phyloP scores from a whole-genome alignment of 2,329 filamentous ascomycete species.

The Amylocarpus encephaloides region DNA sequence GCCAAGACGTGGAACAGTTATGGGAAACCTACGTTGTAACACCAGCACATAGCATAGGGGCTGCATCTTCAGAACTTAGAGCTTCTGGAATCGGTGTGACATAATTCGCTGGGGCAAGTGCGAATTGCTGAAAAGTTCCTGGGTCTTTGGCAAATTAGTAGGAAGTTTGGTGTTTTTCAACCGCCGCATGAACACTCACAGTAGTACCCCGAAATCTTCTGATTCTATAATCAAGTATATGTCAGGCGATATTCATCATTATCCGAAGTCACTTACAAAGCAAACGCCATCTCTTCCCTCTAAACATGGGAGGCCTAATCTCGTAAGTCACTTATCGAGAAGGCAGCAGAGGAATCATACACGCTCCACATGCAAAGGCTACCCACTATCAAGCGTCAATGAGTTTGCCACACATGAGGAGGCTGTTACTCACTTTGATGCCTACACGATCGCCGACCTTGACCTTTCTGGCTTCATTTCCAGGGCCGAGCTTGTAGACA shows the following conservation, averaged over 20 bases:
- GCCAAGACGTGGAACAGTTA: neutral
- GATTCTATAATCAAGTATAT: conserved; percentile 31
- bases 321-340: too few relatives aligned
- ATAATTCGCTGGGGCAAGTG: conserved; percentile 56
- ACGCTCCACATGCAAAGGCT: conserved; percentile 47
- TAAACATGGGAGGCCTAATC: conserved; percentile 36
- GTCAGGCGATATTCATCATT: neutral
- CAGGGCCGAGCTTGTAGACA: conserved; percentile 59
- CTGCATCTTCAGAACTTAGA: conserved; percentile 53
- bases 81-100: conserved; percentile 63
- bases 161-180: neutral
- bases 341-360: conserved; percentile 20
- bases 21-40: conserved; percentile 45
- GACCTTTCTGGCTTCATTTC: conserved; percentile 47
- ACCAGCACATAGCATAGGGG: conserved; percentile 62
- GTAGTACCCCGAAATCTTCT: conserved; percentile 59
- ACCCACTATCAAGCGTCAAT: conserved; percentile 40
- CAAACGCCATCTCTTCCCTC: conserved; percentile 59
- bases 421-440: conserved; percentile 47
- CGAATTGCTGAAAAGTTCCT: conserved; percentile 69
- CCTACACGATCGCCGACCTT: conserved; percentile 64
- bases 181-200: conserved; percentile 30
- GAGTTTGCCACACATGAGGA: neutral
- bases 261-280: conserved; percentile 43
- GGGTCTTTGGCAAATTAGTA: conserved; percentile 33